Base-by-base conservation (phyloP, 257 asterid genomes). In the Nicotiana noctiflora region DNA sequence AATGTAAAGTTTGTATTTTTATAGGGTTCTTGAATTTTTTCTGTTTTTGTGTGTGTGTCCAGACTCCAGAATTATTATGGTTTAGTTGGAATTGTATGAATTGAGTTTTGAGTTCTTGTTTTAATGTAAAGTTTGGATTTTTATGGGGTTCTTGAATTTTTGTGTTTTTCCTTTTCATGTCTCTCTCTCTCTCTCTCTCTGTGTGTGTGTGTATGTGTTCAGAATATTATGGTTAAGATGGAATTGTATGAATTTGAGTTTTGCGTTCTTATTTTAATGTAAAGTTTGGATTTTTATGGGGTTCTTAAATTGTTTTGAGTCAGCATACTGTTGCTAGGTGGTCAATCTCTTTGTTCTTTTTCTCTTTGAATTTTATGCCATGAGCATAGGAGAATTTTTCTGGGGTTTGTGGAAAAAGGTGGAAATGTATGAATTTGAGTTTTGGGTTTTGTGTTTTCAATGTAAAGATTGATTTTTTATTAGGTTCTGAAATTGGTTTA, bases 391-490 rank as follows among this genome's bases (percentile, higher is more conserved):
- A 5, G 77, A 44, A 44, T 74, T 82, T 60, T 81, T 76, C 32
- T 32, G 31, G 70, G 59, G 62, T 18, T 85, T 85, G 2, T 70
- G 80, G 6, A 15, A 1, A 44, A 56, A 14, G 31, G 25, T 31
- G 29, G 34, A 23, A 12, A 34, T 79, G 18, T 80, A 23, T 65
- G 34, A 79, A 62, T 64, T 34, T 49, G 52, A 25, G 19, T 17
- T 66, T 79, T 46, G 14, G 59, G 52, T 27, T 49, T n/a, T 59
- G 25, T 17, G 12, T 7, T 19, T 21, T 76, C 11, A 15, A n/a
- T 12, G 70, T 63, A 25, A 68, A 83, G 84, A 61, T 68, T 64
- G 74, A 79, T 23, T 37, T 72, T 61, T 79, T 75, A 27, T 64
- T 70, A 25, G 37, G 17, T 66, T 66, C 15, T 14, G 40, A 3